phyloP scores from a whole-genome alignment of 306 rosid genomes.

The Trifolium repens region DNA sequence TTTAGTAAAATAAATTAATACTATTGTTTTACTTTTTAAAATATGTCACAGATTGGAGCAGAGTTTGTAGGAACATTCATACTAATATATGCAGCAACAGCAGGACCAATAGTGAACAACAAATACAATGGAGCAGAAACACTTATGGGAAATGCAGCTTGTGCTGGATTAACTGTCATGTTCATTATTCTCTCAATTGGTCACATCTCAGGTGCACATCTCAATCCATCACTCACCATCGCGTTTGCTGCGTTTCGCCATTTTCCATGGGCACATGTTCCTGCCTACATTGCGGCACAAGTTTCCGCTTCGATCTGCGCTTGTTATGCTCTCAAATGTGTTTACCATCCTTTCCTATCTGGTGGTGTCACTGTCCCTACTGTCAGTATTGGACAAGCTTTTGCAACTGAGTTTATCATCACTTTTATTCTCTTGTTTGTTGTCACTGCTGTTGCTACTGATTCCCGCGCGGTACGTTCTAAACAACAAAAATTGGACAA shows the following conservation, averaged over 20 bases:
- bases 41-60: constrained; percentile 68
- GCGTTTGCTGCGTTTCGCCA: constrained; percentile 87
- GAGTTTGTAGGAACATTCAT: constrained; percentile 97
- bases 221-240: constrained; percentile 86
- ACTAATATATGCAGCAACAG: constrained; percentile 81
- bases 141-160: constrained; percentile 79
- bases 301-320: constrained; percentile 87
- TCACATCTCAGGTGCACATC: constrained; percentile 94
- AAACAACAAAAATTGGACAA: neutral
- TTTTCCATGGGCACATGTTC: constrained; percentile 92
- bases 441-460: constrained; percentile 94
- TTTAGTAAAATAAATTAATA: too few species aligned
- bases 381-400: constrained; percentile 63
- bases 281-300: constrained; percentile 78
- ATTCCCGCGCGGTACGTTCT: constrained; percentile 73
- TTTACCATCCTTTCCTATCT: constrained; percentile 70
- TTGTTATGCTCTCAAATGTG: constrained; percentile 72
- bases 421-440: constrained; percentile 87
- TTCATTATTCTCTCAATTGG: constrained; percentile 83
- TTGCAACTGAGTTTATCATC: constrained; percentile 83
- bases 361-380: constrained; percentile 91
- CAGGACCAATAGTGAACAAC: constrained; percentile 90
- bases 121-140: constrained; percentile 77
- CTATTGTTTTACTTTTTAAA: too few species aligned
- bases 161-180: constrained; percentile 91